Base-by-base conservation (phyloP, 345 rosid genomes). In the Dimocarpus longan region DNA sequence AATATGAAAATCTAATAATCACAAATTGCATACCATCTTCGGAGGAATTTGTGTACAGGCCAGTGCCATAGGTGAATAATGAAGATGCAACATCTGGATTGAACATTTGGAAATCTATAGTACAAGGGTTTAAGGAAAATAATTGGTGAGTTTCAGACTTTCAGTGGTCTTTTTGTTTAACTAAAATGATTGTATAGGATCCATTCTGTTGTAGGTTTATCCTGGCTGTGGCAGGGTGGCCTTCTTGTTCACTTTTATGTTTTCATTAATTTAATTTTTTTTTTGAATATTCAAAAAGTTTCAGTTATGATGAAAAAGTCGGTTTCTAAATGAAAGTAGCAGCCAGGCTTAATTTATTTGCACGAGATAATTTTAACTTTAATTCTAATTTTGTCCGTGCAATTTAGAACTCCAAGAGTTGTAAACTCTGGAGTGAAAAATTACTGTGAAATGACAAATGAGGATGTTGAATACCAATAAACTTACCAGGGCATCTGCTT, bases 401-500 rank as follows among this genome's bases (percentile, higher is more conserved):
- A 66, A 66, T 50, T 66, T 52, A 66, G 32, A 66, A 59, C n/a
- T 13, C 1, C 52, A n/a, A 48, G 15, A 37, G 64, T 52, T 21
- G 22, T 75, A 18, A 44, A 48, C 26, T 16, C 60, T 43, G 2
- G n/a, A 21, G 18, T 18, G 67, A 50, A 24, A 8, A 66, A n/a
- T 66, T 65, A 46, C 64, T 54, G 46, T 39, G 44, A 73, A 26
- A 26, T 52, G 43, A 39, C 21, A 57, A 57, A 19, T 22, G 19
- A 62, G 66, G 54, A 15, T 26, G 32, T 9, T 8, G 64, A 40
- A 52, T 28, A 70, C 70, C 22, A 46, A 79, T 43, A 40, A 86
- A 87, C 94, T 91, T 93, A 96, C 99, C 78, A 91, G 76, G 75
- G 99, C 95, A 87, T 96, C 98, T 12, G 97, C 97, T 89, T 94